Evolutionary conservation across 2,329 filamentous ascomycete genomes (phyloP), one percentile per base, ranked within the genome.

Genomic region (Epichloe uncinata): DNA sequence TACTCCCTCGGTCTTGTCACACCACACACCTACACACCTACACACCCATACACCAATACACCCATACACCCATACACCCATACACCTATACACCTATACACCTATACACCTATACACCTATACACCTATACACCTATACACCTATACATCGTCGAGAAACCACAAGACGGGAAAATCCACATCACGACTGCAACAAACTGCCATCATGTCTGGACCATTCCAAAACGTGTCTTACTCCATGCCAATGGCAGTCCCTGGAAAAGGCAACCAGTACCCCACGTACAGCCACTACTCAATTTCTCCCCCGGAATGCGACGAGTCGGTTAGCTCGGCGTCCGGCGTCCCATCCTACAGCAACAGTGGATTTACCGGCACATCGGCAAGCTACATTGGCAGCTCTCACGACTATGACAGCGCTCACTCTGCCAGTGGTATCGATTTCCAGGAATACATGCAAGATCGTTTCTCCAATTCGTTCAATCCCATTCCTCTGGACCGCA

Each of bases 381-480:
- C 80, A 56, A 82, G 81, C 67, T 86, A 87, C 63, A 79, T 79
- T 45, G 79, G 78, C 60, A 84, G 79, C 68, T 77, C 78, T 50
- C 61, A 59, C 50, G 85, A 91, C 57, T 86, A 84, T 64, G 85
- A 87, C 53, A 79, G 73, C 62, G 66, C 69, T 56, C 65, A 62
- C 52, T 81, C 82, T 34, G 78, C 78, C 45, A 82, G 78, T 54
- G 85, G 86, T 53, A 79, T 95, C 45, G 90, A 96, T 68, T 81
- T 96, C 64, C 84, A 95, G 57, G 89, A 95, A 58, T 91, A 95
- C 70, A 87, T 96, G 78, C 87, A 87, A 66, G 86, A 95, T 61
- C 86, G 88, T 58, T 85, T 97, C 66, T 79, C 85, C 56, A 78
- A 84, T 59, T 79, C 84, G 20, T 95, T 95, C 61, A 82, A 90